Percentiles rank a stretch among this genome's conserved stretches.
phyloP scores from a whole-genome alignment of 805 yeast genomes.

The Jamesozyma gamospora region DNA sequence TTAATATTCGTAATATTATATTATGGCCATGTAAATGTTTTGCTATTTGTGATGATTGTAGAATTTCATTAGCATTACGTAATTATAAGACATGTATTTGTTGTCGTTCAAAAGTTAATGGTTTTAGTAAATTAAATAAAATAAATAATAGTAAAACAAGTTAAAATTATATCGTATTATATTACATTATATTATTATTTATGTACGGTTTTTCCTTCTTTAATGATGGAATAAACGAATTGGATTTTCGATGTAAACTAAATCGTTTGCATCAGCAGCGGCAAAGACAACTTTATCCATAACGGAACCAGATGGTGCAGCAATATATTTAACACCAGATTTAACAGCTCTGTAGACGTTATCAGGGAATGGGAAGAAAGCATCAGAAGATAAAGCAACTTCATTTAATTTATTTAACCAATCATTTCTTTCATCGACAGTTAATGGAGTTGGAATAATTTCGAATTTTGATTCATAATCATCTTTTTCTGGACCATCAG shows the following conservation, averaged over 20 bases:
- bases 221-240: conserved; percentile 95
- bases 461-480: conserved; percentile 88
- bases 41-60: conserved; percentile 77
- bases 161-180: too few species aligned
- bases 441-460: conserved; percentile 70
- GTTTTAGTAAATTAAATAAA: conserved; percentile 32
- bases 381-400: conserved; percentile 91
- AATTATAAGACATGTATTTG: conserved; percentile 77
- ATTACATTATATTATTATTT: too few species aligned
- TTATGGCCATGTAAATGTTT: conserved; percentile 91
- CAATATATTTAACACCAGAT: conserved; percentile 89
- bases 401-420: conserved; percentile 72
- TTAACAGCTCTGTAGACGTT: conserved; percentile 94
- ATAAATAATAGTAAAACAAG: background rate
- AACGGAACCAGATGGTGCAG: conserved; percentile 95
- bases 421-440: conserved; percentile 71
- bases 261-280: conserved; percentile 84
- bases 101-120: conserved; percentile 65
- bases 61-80: conserved; percentile 61
- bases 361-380: conserved; percentile 99
- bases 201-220: too few species aligned
- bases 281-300: conserved; percentile 94
- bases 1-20: conserved; percentile 60
- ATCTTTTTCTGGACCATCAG: conserved; percentile 80
- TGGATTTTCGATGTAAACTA: conserved; percentile 93